Base-by-base conservation (phyloP, 345 rosid genomes). In the Draba incana region DNA sequence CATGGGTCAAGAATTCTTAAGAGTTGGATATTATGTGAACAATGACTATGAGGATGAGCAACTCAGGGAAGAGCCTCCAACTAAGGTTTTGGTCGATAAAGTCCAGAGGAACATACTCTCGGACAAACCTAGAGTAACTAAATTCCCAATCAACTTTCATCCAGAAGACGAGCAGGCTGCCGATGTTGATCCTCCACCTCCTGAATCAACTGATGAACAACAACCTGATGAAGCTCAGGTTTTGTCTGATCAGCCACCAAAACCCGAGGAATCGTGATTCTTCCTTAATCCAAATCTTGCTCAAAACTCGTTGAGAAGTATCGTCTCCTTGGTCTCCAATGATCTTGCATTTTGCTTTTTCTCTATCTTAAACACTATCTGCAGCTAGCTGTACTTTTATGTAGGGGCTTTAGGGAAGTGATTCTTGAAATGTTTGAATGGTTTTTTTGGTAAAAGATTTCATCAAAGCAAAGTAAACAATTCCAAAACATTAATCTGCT, bases 11-110 rank as follows among this genome's bases (percentile, higher is more conserved):
- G 98, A 89, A 69, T 89, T 89, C 72, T 69, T 89, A 39, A 78
- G 98, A 51, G 98, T 92, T 49, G 98, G 96, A 2, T 92, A 92
- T 77, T 89, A 92, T 5, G 90, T 92, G 75, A 89, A 89, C 85
- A 93, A 93, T 58, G 98, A 90, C 75, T 90, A 90, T 20, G 96
- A 82, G 25, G 96, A 88, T 20, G 97, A 90, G 75, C 90, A 88
- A 57, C 83, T 93, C 47, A 77, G 89, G 68, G 98, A 93, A 83
- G 97, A 93, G 58, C 98, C 94, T 68, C 96, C 96, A 2, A 64
- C 85, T 2, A 88, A 90, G 77, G 89, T 90, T 45, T 70, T 85
- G 80, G 76, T 87, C 14, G 89, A 85, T 51, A 93, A 80, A 73
- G 86, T 93, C 25, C 98, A 88, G 62, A 84, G 96, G 78, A 90